Conservation (phyloP, 352 stramenopile species). For the Phytophthora palmivora region DNA sequence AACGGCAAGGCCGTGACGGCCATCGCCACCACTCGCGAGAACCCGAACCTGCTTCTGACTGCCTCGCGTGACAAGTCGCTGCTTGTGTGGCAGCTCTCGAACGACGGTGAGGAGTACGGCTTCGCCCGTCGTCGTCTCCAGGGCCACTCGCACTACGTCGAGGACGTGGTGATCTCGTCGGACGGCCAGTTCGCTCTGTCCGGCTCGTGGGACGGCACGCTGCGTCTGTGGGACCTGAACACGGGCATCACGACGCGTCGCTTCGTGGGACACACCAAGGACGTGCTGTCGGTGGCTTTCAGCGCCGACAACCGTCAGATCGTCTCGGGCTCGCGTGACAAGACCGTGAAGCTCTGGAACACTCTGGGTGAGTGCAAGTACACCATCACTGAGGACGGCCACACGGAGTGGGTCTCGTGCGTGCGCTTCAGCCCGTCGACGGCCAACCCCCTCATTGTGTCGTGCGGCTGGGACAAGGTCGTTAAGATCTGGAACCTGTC, state of each 20-base stretch:
- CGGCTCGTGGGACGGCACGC: slow-evolving; percentile 98
- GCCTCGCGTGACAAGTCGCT: slow-evolving; percentile 98
- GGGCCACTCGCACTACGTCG: slow-evolving; percentile 99
- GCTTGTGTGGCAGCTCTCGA: slow-evolving; percentile 90
- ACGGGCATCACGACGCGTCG: slow-evolving; percentile 98
- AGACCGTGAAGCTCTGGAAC: slow-evolving; percentile 99
- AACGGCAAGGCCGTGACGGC: slow-evolving; percentile 92
- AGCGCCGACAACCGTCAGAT: slow-evolving; percentile 99
- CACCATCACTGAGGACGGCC: slow-evolving; percentile 98
- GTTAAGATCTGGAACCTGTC: slow-evolving; percentile 99
- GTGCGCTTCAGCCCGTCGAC: slow-evolving; percentile 98
- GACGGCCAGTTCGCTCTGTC: slow-evolving; percentile 99
- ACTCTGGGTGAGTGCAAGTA: slow-evolving; percentile 99
- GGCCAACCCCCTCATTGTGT: slow-evolving; percentile 98
- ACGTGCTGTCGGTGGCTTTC: slow-evolving; percentile 99
- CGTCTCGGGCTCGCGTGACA: slow-evolving; percentile 98
- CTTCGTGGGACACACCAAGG: slow-evolving; percentile 99
- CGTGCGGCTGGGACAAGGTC: slow-evolving; percentile 99
- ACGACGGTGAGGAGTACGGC: slow-evolving; percentile 98
- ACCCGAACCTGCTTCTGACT: slow-evolving; percentile 99
- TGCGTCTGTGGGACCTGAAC: slow-evolving; percentile 99
- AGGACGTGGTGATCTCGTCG: slow-evolving; percentile 99
- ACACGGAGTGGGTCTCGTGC: slow-evolving; percentile 99
- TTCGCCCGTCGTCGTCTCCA: slow-evolving; percentile 96
- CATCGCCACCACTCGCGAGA: slow-evolving; percentile 98